Conservation (phyloP, 805 yeast species). For the Wickerhamomyces mucosus region DNA sequence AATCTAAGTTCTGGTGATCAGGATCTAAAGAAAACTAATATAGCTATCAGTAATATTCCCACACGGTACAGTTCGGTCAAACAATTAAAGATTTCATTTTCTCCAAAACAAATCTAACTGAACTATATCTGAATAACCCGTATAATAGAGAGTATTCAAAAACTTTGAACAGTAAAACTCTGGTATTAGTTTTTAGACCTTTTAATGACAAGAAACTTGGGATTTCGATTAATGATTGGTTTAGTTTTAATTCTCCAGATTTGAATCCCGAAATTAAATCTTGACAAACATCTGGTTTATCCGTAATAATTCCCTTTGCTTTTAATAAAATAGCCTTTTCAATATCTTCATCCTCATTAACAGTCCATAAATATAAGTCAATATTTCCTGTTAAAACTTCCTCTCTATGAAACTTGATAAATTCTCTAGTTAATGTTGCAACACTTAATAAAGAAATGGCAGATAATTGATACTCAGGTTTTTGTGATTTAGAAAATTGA, state of each 20-base stretch:
- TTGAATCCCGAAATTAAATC: slow-evolving; percentile 6
- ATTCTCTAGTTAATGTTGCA: slow-evolving; percentile 36
- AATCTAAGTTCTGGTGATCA: too few species aligned
- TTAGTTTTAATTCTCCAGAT: slow-evolving; percentile 3
- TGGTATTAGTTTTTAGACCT: slow-evolving; percentile 1
- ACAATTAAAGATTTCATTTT: too few species aligned
- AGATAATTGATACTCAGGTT: slow-evolving; percentile 36
- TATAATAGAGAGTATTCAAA: slow-evolving; percentile 14
- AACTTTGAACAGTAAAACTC: slow-evolving; percentile 10
- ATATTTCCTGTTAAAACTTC: slow-evolving; percentile 14
- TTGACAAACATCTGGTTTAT: slow-evolving; percentile 21
- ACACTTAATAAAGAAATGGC: slow-evolving; percentile 43
- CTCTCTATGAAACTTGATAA: slow-evolving; percentile 15
- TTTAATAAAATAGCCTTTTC: slow-evolving; percentile 25
- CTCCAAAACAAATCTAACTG: too few species aligned
- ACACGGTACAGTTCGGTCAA: too few species aligned
- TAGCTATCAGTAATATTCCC: too few species aligned
- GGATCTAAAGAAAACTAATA: too few species aligned
- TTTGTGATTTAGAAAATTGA: slow-evolving; percentile 26
- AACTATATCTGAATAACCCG: slow-evolving; percentile 5
- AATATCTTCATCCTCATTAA: slow-evolving; percentile 30
- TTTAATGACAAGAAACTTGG: slow-evolving; percentile 6
- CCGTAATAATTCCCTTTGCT: slow-evolving; percentile 34
- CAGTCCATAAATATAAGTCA: slow-evolving; percentile 43
- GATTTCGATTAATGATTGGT: neutral